Conservation (phyloP, 2,329 filamentous ascomycete genomes). For the Saccharata proteae region DNA sequence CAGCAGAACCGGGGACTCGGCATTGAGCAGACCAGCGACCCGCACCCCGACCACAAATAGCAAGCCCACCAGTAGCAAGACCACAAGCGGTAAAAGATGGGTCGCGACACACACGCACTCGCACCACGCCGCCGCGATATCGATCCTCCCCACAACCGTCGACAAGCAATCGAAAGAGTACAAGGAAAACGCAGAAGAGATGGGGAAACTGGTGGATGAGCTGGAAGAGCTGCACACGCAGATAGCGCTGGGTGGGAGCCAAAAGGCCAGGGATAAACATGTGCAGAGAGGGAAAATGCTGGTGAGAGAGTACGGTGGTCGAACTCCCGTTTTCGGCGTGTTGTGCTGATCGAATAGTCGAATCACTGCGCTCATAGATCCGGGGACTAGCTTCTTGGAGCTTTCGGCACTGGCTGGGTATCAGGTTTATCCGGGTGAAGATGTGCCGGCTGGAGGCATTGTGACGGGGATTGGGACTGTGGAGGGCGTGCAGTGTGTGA, state of each 20-base stretch:
- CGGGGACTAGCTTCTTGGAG: constrained; percentile 82
- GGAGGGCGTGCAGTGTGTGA: constrained; percentile 81
- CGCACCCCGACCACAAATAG: too few species aligned
- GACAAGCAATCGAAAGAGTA: constrained; percentile 70
- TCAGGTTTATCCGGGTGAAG: constrained; percentile 72
- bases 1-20: too few species aligned
- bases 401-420: constrained; percentile 85
- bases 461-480: constrained; percentile 87
- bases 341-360: constrained; percentile 38
- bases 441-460: constrained; percentile 81
- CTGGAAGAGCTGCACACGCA: constrained; percentile 59
- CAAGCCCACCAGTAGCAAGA: background rate
- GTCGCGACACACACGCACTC: constrained; percentile 70
- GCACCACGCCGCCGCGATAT: constrained; percentile 73
- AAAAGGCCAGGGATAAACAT: constrained; percentile 80
- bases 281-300: constrained; percentile 86
- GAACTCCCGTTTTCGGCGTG: background rate
- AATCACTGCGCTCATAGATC: constrained; percentile 75
- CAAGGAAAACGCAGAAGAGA: constrained; percentile 66
- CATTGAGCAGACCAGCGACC: too few species aligned
- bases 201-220: constrained; percentile 58
- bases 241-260: constrained; percentile 63
- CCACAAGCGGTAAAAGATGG: constrained; percentile 25
- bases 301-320: constrained; percentile 50
- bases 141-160: constrained; percentile 61